phyloP scores from a whole-genome alignment of 176 grass and related monocot species.

The Cymbopogon citratus region DNA sequence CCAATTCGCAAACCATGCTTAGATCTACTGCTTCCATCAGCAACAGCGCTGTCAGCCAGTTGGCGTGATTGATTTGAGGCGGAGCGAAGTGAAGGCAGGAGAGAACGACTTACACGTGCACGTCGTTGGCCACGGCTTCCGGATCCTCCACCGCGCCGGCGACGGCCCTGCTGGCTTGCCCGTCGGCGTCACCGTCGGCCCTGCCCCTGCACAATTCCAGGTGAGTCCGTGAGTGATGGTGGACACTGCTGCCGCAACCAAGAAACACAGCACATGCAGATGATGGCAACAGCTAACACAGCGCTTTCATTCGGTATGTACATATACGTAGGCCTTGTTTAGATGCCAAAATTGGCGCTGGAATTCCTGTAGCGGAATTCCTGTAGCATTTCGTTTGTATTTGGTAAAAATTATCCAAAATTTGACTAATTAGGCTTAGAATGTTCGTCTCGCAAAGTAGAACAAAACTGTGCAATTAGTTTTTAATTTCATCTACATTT shows the following conservation, averaged over 20 bases:
- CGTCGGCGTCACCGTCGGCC: not conserved
- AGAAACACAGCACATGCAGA: not conserved
- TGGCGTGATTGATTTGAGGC: not conserved
- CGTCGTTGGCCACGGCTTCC: slow-evolving; percentile 55
- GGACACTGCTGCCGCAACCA: not conserved
- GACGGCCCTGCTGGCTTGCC: not conserved
- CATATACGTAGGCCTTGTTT: too few species aligned
- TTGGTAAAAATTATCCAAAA: too few species aligned
- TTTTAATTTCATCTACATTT: too few species aligned
- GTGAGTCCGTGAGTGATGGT: not conserved
- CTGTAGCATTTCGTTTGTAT: too few species aligned
- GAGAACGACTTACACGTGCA: slow-evolving; percentile 59
- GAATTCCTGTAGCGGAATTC: too few species aligned
- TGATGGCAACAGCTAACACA: slow-evolving; percentile 13
- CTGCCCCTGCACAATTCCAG: slow-evolving; percentile 7
- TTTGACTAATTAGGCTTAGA: too few species aligned
- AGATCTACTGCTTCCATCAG: not conserved
- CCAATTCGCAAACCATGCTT: not conserved
- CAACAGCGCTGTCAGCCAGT: too few species aligned
- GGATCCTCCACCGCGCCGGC: slow-evolving; percentile 68
- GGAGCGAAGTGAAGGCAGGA: not conserved
- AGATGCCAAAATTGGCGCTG: too few species aligned
- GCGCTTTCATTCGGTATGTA: too few species aligned
- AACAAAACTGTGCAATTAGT: too few species aligned
- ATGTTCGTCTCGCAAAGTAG: too few species aligned